Percentiles rank a stretch among this genome's conserved stretches.
phyloP scores from a whole-genome alignment of 1,139 yeast genomes.

The Blastobotrys petasosporus region DNA sequence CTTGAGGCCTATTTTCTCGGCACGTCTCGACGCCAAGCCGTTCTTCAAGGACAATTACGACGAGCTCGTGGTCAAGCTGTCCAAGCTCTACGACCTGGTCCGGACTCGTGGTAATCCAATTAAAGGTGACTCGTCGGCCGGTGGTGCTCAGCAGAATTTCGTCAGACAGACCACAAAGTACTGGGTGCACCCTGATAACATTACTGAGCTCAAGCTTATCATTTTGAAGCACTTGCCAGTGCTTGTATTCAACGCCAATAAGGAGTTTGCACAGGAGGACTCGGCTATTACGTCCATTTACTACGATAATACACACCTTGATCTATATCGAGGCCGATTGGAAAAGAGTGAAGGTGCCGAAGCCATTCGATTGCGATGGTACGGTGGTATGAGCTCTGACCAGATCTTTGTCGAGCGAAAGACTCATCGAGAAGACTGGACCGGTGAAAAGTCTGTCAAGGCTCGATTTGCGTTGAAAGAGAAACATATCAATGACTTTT shows the following conservation, averaged over 20 bases:
- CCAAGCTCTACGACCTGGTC: conserved; percentile 84
- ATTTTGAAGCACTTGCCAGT: conserved; percentile 94
- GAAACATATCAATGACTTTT: conserved; percentile 76
- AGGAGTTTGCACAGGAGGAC: conserved; percentile 91
- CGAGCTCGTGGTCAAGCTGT: conserved; percentile 76
- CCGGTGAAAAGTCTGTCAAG: conserved; percentile 97
- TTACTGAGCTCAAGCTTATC: conserved; percentile 91
- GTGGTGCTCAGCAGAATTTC: conserved; percentile 95
- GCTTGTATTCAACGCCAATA: conserved; percentile 89
- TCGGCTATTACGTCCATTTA: conserved; percentile 95
- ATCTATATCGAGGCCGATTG: conserved; percentile 86
- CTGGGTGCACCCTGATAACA: conserved; percentile 99
- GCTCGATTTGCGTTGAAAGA: conserved; percentile 93
- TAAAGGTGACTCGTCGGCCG: conserved; percentile 90
- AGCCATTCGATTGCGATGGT: conserved; percentile 97
- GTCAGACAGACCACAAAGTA: conserved; percentile 97
- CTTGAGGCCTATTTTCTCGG: conserved; percentile 87
- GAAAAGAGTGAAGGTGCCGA: conserved; percentile 98
- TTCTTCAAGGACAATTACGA: conserved; percentile 95
- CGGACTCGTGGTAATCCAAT: conserved; percentile 95
- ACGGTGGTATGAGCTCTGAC: conserved; percentile 93
- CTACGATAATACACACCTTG: conserved; percentile 83
- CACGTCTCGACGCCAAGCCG: conserved; percentile 85
- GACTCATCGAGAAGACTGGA: conserved; percentile 99
- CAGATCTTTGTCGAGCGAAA: conserved; percentile 93